Percentiles rank a stretch among this genome's conserved stretches.
Evolutionary conservation across 2,329 filamentous ascomycete species (phyloP).

Genomic region (Akanthomyces uredinophilus): DNA sequence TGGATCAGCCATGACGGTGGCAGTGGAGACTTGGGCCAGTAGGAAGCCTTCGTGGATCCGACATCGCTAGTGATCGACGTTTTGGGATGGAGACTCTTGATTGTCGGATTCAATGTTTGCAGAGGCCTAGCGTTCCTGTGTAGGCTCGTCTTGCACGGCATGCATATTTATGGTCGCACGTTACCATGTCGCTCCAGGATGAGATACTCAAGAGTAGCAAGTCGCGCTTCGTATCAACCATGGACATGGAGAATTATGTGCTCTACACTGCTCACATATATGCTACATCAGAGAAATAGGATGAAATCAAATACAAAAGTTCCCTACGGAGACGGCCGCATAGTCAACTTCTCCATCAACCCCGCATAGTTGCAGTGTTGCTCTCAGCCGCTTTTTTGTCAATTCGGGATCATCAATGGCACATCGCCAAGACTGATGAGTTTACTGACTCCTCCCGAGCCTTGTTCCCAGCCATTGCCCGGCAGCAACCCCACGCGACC

Average conservation of each 20-base stretch:
- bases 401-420: neutral
- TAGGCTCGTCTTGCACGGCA: neutral
- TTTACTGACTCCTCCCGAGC: neutral
- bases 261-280: neutral
- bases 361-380: too few relatives aligned
- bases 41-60: slow-evolving; percentile 4
- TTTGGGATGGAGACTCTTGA: neutral
- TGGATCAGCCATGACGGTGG: neutral
- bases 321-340: neutral
- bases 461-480: slow-evolving; percentile 5
- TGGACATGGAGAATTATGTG: too few relatives aligned
- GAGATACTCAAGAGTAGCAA: too few relatives aligned
- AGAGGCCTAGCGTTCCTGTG: neutral
- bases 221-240: too few relatives aligned
- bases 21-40: slow-evolving; percentile 7
- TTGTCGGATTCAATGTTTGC: neutral
- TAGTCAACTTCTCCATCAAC: neutral
- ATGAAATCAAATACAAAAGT: neutral
- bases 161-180: neutral
- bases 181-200: neutral
- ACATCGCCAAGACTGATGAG: neutral
- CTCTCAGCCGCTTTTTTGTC: neutral
- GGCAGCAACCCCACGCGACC: neutral
- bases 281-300: neutral
- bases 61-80: slow-evolving; percentile 6